These are phyloP conservation scores for Leccinum sublutescens DNA, from an alignment of 768 basidiomycete genomes.

Conservation along the genomic window DNA sequence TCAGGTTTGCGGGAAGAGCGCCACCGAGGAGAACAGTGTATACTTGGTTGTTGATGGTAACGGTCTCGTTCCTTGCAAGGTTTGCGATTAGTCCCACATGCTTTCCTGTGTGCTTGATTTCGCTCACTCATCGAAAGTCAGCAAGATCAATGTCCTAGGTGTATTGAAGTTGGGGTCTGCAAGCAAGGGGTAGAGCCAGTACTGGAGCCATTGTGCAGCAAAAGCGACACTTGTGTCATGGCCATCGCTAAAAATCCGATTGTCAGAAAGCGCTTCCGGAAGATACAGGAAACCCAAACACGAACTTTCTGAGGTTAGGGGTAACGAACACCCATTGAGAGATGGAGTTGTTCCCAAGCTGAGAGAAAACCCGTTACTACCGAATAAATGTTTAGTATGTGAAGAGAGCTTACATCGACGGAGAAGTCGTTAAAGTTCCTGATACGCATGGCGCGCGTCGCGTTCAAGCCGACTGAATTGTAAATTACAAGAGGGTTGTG, in stretches of 20 bases:
- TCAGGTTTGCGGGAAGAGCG: slow-evolving; percentile 41
- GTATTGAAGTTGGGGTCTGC: slow-evolving; percentile 51
- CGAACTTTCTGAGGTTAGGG: slow-evolving; percentile 45
- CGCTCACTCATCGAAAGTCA: slow-evolving; percentile 62
- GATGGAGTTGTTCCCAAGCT: slow-evolving; percentile 40
- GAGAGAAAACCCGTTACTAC: not conserved
- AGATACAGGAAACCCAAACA: not conserved
- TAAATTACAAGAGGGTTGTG: slow-evolving; percentile 52
- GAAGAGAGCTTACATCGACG: slow-evolving; percentile 38
- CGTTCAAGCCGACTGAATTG: slow-evolving; percentile 45
- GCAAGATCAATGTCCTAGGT: slow-evolving; percentile 51
- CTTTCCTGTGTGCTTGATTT: not conserved
- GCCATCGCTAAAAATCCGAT: slow-evolving; percentile 42
- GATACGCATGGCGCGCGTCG: slow-evolving; percentile 41
- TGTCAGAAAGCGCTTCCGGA: not conserved
- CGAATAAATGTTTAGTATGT: not conserved
- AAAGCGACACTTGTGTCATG: slow-evolving; percentile 58
- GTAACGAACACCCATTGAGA: slow-evolving; percentile 63
- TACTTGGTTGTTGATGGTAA: slow-evolving; percentile 44
- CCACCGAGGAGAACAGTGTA: slow-evolving; percentile 43
- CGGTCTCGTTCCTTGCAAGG: slow-evolving; percentile 24
- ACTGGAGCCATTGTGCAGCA: slow-evolving; percentile 44
- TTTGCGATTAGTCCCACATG: not conserved
- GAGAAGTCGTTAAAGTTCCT: slow-evolving; percentile 64
- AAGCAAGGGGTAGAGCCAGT: slow-evolving; percentile 52